Base-by-base conservation (phyloP, 2,329 filamentous ascomycete genomes). In the Madurella fahalii region DNA sequence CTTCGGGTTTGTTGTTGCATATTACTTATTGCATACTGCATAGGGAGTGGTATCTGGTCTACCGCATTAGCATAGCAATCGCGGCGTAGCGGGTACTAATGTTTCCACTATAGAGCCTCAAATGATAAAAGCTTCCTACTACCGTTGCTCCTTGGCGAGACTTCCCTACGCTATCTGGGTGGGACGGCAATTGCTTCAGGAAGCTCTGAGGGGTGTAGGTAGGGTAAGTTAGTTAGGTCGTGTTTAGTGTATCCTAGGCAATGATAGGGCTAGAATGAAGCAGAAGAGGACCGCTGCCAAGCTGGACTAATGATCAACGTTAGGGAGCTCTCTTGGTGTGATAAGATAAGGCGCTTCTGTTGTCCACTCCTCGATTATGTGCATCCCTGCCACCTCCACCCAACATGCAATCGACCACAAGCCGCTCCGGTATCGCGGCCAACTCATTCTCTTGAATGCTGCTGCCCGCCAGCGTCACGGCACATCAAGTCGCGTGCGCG, bases 401-500 rank as follows among this genome's bases (percentile, higher is more conserved):
- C 32, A 16, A 41, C 13, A 17, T 25, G 17, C 41, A 20, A 43
- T 5, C 17, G 40, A 25, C 45, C 17, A 15, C 41, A 45, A 40
- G 20, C 46, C 12, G 16, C 30, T 41, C 15, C 25, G 12, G 43
- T 50, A 30, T 45, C 47, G 40, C 48, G 34, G 41, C 16, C 37
- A 42, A 16, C 31, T 31, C 12, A 42, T 44, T 44, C 50, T 52
- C 44, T 56, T 62, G 58, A 58, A 65, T 64, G 63, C 48, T 64
- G 63, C 48, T 58, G 63, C 54, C 55, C 53, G 52, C 54, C 56
- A 62, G 60, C 63, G 61, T 54, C 58, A 59, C 56, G 48, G 53
- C 55, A 44, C 42, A 54, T 55, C 46, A 48, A 51, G 52, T 59
- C 58, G 58, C 54, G 60, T 54, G 65, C 67, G 65, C 62, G 61